These are phyloP conservation scores for Bocquillonia castaneifolia DNA, from an alignment of 441 rosid genomes.

Conservation along the genomic window DNA sequence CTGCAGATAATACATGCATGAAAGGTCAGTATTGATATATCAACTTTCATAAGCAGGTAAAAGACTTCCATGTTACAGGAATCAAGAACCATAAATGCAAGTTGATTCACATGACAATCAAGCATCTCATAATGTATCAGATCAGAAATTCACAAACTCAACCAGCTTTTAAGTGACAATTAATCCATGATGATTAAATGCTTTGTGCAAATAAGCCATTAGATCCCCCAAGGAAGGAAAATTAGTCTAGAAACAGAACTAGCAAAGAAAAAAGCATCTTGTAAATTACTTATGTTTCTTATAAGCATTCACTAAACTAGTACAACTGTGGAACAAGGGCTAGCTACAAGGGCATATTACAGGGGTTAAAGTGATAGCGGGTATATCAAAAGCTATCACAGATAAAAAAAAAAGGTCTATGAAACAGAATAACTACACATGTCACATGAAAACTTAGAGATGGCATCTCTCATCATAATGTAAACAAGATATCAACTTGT, in stretches of 20 bases:
- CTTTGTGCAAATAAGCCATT: not conserved
- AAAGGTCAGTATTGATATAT: constrained; percentile 15
- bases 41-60: not conserved
- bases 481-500: not conserved
- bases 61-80: constrained; percentile 3
- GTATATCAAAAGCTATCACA: not conserved
- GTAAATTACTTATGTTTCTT: not conserved
- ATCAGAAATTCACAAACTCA: not conserved
- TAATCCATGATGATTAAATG: not conserved
- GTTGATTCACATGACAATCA: not conserved
- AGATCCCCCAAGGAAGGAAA: not conserved
- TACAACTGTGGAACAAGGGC: not conserved
- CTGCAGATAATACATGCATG: constrained; percentile 45
- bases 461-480: not conserved
- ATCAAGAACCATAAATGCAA: not conserved
- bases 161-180: not conserved
- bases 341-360: not conserved
- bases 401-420: too few relatives aligned
- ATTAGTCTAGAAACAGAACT: not conserved
- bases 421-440: not conserved
- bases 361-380: not conserved
- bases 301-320: not conserved
- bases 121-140: not conserved
- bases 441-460: not conserved
- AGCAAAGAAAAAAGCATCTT: not conserved